These are phyloP conservation scores for Vanrija humicola DNA, from an alignment of 1,284 basidiomycete species.

Conservation along the genomic window DNA sequence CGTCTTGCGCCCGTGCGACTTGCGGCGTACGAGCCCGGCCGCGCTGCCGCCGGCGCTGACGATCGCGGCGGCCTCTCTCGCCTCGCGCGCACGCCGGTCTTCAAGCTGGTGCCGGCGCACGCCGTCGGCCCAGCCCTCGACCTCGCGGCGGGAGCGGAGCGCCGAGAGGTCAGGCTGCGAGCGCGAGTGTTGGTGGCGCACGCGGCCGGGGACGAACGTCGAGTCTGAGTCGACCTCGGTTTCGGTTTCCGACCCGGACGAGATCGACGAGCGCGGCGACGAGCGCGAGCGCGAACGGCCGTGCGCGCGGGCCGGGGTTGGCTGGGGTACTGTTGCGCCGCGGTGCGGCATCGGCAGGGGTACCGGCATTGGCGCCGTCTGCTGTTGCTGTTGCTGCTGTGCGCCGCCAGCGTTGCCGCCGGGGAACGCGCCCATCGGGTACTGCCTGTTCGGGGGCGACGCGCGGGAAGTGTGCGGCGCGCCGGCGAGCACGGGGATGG, in stretches of 20 bases:
- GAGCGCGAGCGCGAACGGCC: constrained; percentile 3
- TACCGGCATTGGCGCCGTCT: background rate
- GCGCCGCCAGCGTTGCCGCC: too few relatives aligned
- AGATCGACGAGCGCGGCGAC: constrained; percentile 3
- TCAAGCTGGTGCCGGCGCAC: constrained; percentile 17
- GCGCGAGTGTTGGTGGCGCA: constrained; percentile 25
- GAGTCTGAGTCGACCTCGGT: constrained; percentile 37
- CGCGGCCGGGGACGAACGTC: constrained; percentile 28
- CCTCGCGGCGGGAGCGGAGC: constrained; percentile 24
- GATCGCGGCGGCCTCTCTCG: background rate
- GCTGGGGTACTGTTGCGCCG: constrained; percentile 5
- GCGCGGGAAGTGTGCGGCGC: background rate
- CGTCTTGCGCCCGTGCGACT: constrained; percentile 19
- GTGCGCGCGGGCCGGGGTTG: background rate
- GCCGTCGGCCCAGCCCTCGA: constrained; percentile 34
- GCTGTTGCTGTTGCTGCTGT: too few relatives aligned
- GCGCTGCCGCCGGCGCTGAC: background rate
- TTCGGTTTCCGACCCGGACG: constrained; percentile 24
- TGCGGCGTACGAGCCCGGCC: constrained; percentile 7
- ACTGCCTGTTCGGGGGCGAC: background rate
- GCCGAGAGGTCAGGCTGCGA: constrained; percentile 42
- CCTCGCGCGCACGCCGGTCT: constrained; percentile 9
- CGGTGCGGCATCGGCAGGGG: background rate
- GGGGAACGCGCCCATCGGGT: too few relatives aligned
- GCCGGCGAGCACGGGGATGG: constrained; percentile 3